phyloP scores from a whole-genome alignment of 2,329 filamentous ascomycete species.

The Trichoderma lentiforme region DNA sequence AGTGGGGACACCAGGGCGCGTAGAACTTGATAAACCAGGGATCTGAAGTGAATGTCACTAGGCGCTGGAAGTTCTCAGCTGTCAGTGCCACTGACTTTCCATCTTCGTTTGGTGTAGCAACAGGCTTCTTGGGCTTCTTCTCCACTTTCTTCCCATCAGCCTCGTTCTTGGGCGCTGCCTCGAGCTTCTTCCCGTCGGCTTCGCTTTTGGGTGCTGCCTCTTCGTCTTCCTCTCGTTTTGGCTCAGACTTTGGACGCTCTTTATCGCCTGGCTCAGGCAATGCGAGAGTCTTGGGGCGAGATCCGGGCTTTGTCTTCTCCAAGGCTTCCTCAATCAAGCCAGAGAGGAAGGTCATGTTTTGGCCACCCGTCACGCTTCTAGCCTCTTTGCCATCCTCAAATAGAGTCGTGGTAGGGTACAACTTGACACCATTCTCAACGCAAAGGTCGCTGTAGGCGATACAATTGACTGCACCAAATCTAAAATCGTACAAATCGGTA shows the following conservation, averaged over 20 bases:
- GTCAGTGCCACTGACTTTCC: slow-evolving; percentile 74
- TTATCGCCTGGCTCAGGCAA: slow-evolving; percentile 70
- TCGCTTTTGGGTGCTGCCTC: slow-evolving; percentile 24
- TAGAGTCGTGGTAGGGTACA: slow-evolving; percentile 74
- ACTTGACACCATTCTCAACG: slow-evolving; percentile 59
- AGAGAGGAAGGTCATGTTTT: slow-evolving; percentile 64
- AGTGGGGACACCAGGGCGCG: slow-evolving; percentile 95
- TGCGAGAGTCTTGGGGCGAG: slow-evolving; percentile 63
- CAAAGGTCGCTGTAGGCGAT: slow-evolving; percentile 79
- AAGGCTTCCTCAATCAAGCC: slow-evolving; percentile 71
- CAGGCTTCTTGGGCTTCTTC: slow-evolving; percentile 47
- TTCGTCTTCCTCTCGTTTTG: slow-evolving; percentile 13
- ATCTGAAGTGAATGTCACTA: slow-evolving; percentile 82
- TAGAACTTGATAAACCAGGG: slow-evolving; percentile 99
- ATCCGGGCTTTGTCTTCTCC: slow-evolving; percentile 76
- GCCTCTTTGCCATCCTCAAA: slow-evolving; percentile 73
- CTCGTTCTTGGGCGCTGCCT: slow-evolving; percentile 23
- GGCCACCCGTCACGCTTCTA: slow-evolving; percentile 62
- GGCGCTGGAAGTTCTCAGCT: slow-evolving; percentile 78
- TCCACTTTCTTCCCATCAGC: slow-evolving; percentile 28
- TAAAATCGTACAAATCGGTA: slow-evolving; percentile 80
- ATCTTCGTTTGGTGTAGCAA: slow-evolving; percentile 64
- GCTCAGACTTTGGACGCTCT: slow-evolving; percentile 31
- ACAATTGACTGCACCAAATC: slow-evolving; percentile 85
- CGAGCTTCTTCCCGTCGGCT: background rate